Evolutionary conservation across 2,329 filamentous ascomycete species (phyloP).

Genomic region (Calonectria pauciramosa): DNA sequence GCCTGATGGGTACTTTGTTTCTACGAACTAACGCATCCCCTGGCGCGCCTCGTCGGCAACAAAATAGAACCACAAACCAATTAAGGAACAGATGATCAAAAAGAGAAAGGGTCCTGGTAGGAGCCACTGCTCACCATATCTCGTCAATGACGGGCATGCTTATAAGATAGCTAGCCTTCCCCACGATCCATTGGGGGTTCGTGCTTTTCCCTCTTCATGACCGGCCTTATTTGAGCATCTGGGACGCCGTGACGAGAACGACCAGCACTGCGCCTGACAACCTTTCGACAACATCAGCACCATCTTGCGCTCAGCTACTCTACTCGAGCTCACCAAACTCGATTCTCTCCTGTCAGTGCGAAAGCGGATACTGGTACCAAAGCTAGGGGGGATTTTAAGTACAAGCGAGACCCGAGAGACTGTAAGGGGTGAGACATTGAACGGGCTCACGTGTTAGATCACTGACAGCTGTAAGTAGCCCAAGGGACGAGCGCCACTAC

Average conservation of each 20-base stretch:
- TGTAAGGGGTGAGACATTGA: slow-evolving; percentile 36
- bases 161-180: slow-evolving; percentile 44
- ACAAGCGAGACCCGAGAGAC: slow-evolving; percentile 32
- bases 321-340: not conserved
- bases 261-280: not conserved
- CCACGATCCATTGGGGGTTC: slow-evolving; percentile 21
- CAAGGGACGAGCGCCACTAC: slow-evolving; percentile 26
- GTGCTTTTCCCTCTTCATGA: not conserved
- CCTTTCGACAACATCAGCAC: not conserved
- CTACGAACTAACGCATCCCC: slow-evolving; percentile 32
- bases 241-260: not conserved
- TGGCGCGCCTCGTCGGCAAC: slow-evolving; percentile 32
- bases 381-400: slow-evolving; percentile 24
- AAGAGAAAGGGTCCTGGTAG: slow-evolving; percentile 32
- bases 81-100: slow-evolving; percentile 28
- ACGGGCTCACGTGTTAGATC: slow-evolving; percentile 29
- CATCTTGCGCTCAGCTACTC: not conserved
- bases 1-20: slow-evolving; percentile 32
- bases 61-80: slow-evolving; percentile 27
- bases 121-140: slow-evolving; percentile 29
- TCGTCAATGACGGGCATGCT: slow-evolving; percentile 21
- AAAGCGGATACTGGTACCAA: slow-evolving; percentile 30
- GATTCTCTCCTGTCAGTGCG: slow-evolving; percentile 30
- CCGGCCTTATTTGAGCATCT: not conserved
- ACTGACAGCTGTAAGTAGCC: slow-evolving; percentile 33